These are phyloP conservation scores for Cyberlindnera subsufficiens DNA, from an alignment of 805 yeast species.

Conservation along the genomic window DNA sequence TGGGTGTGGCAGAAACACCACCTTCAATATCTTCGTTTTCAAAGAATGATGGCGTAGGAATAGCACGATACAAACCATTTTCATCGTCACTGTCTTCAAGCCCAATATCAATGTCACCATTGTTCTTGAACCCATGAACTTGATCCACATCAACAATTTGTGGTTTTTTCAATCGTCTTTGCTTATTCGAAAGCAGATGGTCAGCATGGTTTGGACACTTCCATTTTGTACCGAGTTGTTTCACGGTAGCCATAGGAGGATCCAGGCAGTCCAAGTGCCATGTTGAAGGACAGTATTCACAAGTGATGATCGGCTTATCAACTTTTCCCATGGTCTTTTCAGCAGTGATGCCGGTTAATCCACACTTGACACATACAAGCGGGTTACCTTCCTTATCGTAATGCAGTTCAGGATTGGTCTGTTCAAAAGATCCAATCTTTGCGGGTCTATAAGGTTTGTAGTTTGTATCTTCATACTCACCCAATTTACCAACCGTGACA, in stretches of 20 bases:
- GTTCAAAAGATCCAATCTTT: slow-evolving; percentile 40
- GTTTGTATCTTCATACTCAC: slow-evolving; percentile 67
- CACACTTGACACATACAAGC: slow-evolving; percentile 71
- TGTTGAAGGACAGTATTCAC: slow-evolving; percentile 76
- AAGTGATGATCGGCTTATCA: slow-evolving; percentile 53
- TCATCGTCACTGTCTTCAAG: slow-evolving; percentile 27
- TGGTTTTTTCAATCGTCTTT: slow-evolving; percentile 47
- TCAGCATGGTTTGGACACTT: slow-evolving; percentile 80
- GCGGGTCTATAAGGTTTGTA: slow-evolving; percentile 41
- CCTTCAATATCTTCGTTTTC: slow-evolving; percentile 27
- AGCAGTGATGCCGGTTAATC: slow-evolving; percentile 51
- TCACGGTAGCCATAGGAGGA: slow-evolving; percentile 68
- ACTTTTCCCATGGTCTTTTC: slow-evolving; percentile 33
- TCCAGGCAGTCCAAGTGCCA: slow-evolving; percentile 89
- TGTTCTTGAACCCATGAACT: slow-evolving; percentile 42
- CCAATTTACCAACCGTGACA: slow-evolving; percentile 58
- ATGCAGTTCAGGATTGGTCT: slow-evolving; percentile 54
- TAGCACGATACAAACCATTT: not conserved
- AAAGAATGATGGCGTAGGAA: slow-evolving; percentile 28
- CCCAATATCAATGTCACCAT: slow-evolving; percentile 55
- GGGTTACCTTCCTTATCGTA: slow-evolving; percentile 67
- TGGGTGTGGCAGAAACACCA: slow-evolving; percentile 30
- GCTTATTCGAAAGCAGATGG: slow-evolving; percentile 23
- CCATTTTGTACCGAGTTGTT: slow-evolving; percentile 78
- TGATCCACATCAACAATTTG: slow-evolving; percentile 49